These are phyloP conservation scores for Aspergillus fructus DNA, from an alignment of 2,329 filamentous ascomycete species.

Conservation along the genomic window DNA sequence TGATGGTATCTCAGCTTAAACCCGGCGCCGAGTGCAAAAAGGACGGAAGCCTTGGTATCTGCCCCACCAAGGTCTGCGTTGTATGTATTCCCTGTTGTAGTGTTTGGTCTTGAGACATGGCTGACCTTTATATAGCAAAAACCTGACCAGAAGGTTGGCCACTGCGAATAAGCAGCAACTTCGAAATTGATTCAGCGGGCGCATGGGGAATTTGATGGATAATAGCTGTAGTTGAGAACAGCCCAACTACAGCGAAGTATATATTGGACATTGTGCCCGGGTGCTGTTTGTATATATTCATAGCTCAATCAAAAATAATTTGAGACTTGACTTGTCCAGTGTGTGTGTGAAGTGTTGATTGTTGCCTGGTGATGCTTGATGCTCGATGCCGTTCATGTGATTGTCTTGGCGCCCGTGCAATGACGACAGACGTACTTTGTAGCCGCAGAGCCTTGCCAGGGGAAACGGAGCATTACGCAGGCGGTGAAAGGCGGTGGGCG, in stretches of 20 bases:
- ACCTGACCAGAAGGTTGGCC: background rate
- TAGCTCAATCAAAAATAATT: background rate
- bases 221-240: too few species aligned
- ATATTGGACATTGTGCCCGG: background rate
- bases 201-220: too few species aligned
- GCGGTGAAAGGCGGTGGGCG: slow-evolving; percentile 1
- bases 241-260: too few species aligned
- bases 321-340: background rate
- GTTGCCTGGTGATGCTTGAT: too few species aligned
- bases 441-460: background rate
- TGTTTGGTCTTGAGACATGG: background rate
- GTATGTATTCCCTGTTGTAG: background rate
- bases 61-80: slow-evolving; percentile 4
- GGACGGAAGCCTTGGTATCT: slow-evolving; percentile 3
- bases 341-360: too few species aligned
- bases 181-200: background rate
- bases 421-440: background rate
- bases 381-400: slow-evolving; percentile 1
- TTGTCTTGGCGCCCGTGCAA: slow-evolving; percentile 3
- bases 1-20: background rate
- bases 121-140: slow-evolving; percentile 3
- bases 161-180: slow-evolving; percentile 1
- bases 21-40: slow-evolving; percentile 1
- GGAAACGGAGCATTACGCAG: background rate
- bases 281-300: background rate